phyloP scores from a whole-genome alignment of 2,329 filamentous ascomycete genomes.

The Hymenoscyphus albidus region DNA sequence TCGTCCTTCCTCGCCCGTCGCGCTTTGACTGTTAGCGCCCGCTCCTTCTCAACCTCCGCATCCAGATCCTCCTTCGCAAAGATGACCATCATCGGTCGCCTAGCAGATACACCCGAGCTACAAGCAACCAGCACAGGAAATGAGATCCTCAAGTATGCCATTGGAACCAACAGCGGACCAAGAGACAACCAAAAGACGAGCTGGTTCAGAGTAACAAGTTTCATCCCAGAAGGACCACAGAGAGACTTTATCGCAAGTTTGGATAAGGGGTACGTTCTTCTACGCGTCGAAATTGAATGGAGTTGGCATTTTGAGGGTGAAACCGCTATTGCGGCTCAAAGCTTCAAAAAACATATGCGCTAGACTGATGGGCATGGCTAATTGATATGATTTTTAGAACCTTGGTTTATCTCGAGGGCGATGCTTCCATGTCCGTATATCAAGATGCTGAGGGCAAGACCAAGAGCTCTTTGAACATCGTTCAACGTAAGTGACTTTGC shows the following conservation, averaged over 20 bases:
- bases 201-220: constrained; percentile 80
- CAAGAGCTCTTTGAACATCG: constrained; percentile 61
- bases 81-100: constrained; percentile 82
- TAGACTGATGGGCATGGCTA: background rate
- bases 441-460: constrained; percentile 68
- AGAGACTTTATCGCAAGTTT: constrained; percentile 70
- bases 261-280: constrained; percentile 73
- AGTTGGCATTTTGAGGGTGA: background rate
- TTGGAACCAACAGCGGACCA: constrained; percentile 66
- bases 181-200: constrained; percentile 71
- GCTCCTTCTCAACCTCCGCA: constrained; percentile 71
- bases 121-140: constrained; percentile 64
- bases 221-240: constrained; percentile 61
- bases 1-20: constrained; percentile 32
- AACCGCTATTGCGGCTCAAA: background rate
- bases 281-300: constrained; percentile 2
- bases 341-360: background rate
- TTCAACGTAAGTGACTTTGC: constrained; percentile 65
- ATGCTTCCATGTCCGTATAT: constrained; percentile 65
- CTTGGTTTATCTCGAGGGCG: constrained; percentile 78
- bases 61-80: constrained; percentile 62
- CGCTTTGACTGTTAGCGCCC: constrained; percentile 45
- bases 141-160: constrained; percentile 71
- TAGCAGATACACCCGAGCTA: constrained; percentile 75
- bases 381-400: constrained; percentile 49